phyloP scores from a whole-genome alignment of 495 filamentous ascomycete species.

The Aspergillus carlsbadensis region DNA sequence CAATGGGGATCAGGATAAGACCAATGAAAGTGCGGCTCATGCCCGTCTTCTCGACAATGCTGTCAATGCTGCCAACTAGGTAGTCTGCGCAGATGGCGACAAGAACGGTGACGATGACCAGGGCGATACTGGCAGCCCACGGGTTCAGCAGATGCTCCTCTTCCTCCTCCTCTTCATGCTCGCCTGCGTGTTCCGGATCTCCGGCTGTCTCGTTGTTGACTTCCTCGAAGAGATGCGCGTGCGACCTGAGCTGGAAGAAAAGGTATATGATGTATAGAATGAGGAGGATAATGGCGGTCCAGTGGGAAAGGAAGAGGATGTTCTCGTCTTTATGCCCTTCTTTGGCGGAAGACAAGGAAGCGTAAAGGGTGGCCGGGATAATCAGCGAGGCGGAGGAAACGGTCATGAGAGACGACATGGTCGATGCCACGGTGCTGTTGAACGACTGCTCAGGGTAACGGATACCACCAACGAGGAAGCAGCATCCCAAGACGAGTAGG shows the following conservation, averaged over 20 bases:
- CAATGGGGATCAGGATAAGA: slow-evolving; percentile 91
- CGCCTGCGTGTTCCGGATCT: slow-evolving; percentile 34
- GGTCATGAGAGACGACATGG: slow-evolving; percentile 94
- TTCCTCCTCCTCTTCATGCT: slow-evolving; percentile 43
- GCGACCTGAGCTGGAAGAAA: slow-evolving; percentile 83
- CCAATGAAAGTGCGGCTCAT: slow-evolving; percentile 97
- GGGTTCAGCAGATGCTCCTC: slow-evolving; percentile 65
- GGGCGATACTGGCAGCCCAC: slow-evolving; percentile 66
- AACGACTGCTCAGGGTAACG: slow-evolving; percentile 68
- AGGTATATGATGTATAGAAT: slow-evolving; percentile 89
- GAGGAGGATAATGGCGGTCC: slow-evolving; percentile 86
- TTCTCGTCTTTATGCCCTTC: slow-evolving; percentile 36
- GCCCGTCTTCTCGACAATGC: slow-evolving; percentile 74
- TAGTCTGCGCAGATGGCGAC: slow-evolving; percentile 95
- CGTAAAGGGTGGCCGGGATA: slow-evolving; percentile 82
- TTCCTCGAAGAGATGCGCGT: slow-evolving; percentile 77
- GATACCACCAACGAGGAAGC: slow-evolving; percentile 88
- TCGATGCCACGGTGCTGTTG: slow-evolving; percentile 85
- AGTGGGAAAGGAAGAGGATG: slow-evolving; percentile 82
- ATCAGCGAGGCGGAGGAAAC: slow-evolving; percentile 89
- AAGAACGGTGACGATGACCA: slow-evolving; percentile 74
- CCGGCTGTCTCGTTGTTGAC: slow-evolving; percentile 34
- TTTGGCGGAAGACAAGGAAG: slow-evolving; percentile 40
- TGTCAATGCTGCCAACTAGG: slow-evolving; percentile 89
- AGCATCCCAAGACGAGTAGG: slow-evolving; percentile 92